A percentile compares a stretch with the other conserved stretches of the same genome.
Conservation (phyloP, 257 asterid species). For the Handroanthus guayacan region DNA sequence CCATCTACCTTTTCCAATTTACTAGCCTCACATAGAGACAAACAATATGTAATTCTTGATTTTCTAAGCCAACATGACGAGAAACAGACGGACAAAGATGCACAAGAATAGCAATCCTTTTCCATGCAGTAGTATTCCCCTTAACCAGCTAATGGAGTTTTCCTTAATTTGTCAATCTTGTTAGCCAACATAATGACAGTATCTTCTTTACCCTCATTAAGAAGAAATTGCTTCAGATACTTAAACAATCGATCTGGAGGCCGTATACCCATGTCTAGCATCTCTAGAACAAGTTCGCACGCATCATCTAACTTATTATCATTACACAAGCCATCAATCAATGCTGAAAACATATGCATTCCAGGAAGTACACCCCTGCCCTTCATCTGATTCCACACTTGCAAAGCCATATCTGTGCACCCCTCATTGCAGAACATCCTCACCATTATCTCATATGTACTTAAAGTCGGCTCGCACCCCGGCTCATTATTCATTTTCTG, state of each 20-base stretch:
- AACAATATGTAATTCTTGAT: no score
- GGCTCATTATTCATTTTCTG: slow-evolving; percentile 61
- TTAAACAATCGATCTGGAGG: slow-evolving; percentile 74
- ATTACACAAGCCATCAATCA: slow-evolving; percentile 65
- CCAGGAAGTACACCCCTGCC: slow-evolving; percentile 72
- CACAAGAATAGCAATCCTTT: no score
- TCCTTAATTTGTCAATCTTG: slow-evolving; percentile 61
- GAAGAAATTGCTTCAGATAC: slow-evolving; percentile 61
- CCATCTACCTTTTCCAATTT: no score
- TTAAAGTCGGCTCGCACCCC: slow-evolving; percentile 67
- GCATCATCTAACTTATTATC: slow-evolving; percentile 63
- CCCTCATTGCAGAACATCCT: slow-evolving; percentile 80
- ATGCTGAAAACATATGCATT: slow-evolving; percentile 73
- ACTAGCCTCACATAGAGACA: no score
- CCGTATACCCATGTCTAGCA: slow-evolving; percentile 83
- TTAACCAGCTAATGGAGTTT: slow-evolving; percentile 52
- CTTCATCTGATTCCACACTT: slow-evolving; percentile 81
- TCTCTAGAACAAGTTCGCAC: slow-evolving; percentile 58
- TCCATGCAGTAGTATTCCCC: no score
- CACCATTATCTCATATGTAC: slow-evolving; percentile 79
- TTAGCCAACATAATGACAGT: slow-evolving; percentile 46
- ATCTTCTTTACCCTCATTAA: slow-evolving; percentile 67
- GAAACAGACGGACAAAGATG: no score
- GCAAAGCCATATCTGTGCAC: slow-evolving; percentile 67
- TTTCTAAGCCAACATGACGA: no score